Evolutionary conservation across 78 protist genomes (phyloP), one percentile per base, ranked within the genome.

Genomic region (Carpediemonas membranifera): DNA sequence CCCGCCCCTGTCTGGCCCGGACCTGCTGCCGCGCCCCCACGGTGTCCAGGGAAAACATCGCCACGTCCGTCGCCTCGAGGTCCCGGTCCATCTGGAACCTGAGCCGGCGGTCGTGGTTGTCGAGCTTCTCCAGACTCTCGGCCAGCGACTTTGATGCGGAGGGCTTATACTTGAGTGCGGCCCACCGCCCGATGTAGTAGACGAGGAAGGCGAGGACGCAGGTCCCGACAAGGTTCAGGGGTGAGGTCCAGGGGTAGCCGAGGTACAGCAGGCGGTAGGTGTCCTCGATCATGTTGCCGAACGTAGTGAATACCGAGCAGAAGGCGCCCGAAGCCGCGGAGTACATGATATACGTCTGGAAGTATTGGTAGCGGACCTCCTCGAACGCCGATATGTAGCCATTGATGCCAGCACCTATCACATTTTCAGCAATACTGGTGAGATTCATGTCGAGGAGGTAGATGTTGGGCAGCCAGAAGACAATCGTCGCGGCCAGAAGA

Each of bases 241-340:
- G 15, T 18, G 15, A 58, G 16, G 30, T 14, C 33, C 15, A 18
- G 16, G 33, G 33, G 33, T n/a, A 18, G 11, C 61, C 61, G 11
- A 35, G 15, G 15, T 18, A 58, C 11, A 58, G 15, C 15, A 58
- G 16, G 30, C 30, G 15, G 33, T 58, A 31, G 16, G 61, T 58
- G 33, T 58, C 61, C 15, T 58, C 61, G 33, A 58, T 58, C 47
- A 58, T 34, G 33, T 58, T 58, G 16, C 61, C 61, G 33, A 58
- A 58, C 15, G 61, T 58, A 18, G 61, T 58, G 15, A 58, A 18
- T 11, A 58, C 61, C 16, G 61, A 58, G 33, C 61, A 58, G 33
- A 58, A 58, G 11, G 47, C 61, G 33, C 33, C 61, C 16, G 30
- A 35, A 58, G 33, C 33, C 33, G 30, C 61, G 33, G 15, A 34